Evolutionary conservation across 805 yeast species (phyloP), one percentile per base, ranked within the genome.

Genomic region (Cyberlindnera veronae): DNA sequence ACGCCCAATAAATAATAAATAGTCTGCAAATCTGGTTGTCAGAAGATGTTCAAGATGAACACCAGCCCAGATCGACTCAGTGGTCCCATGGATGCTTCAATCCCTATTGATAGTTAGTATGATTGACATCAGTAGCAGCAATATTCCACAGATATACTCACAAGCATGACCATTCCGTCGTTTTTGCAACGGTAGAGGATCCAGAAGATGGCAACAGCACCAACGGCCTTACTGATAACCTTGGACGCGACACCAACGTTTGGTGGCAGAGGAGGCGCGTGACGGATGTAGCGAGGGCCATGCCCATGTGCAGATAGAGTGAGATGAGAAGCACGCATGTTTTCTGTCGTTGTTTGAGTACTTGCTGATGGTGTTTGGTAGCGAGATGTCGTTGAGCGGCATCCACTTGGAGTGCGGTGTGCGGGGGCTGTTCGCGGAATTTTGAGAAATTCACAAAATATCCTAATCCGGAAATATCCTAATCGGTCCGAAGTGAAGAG

Each of bases 141-240:
- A 9, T 8, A 12, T 10, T 10, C 5, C 11, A 20, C 19, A 11
- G 21, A 6, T 3, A 30, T 22, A 54, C 60, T 36, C 36, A 54
- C 83, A 48, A 72, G 66, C 76, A 80, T 76, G 27, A 76, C 78
- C 55, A 75, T 70, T 50, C 79, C 80, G 54, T 80, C 91, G 60
- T 84, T 80, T 65, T 82, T 80, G 32, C 84, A 71, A 61, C 95
- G 73, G 72, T 84, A 86, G 57, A 87, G 72, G 47, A 87, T 74
- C 85, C 91, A 87, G 64, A 85, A 87, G 85, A 93, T 84, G 86
- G 84, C 81, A 39, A 89, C 73, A 29, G 91, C 95, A 10, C 95
- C 95, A 31, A 87, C 71, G 16, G 72, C 61, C 53, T 82, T 81
- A 33, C 86, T 74, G 16, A 81, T 72, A 63, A 78, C 69, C 42